phyloP scores from a whole-genome alignment of 345 rosid genomes.

The Mercurialis annua region DNA sequence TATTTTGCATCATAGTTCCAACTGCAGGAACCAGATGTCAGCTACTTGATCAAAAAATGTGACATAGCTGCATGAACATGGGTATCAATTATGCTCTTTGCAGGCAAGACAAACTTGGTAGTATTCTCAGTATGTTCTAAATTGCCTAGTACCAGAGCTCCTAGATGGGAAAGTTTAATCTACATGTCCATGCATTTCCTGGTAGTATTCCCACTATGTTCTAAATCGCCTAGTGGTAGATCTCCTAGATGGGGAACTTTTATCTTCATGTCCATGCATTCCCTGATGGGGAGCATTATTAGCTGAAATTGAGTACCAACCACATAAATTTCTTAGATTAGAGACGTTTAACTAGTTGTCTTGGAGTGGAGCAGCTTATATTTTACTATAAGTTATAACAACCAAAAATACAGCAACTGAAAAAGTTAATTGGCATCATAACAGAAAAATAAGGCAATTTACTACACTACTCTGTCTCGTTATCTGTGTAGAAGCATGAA shows the following conservation, averaged over 20 bases:
- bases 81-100: background rate
- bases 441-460: background rate
- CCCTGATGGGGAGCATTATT: background rate
- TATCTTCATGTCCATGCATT: background rate
- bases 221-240: background rate
- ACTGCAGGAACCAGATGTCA: background rate
- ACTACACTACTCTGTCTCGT: background rate
- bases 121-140: background rate
- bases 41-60: background rate
- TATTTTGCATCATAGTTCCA: background rate
- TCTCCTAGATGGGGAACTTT: background rate
- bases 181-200: background rate
- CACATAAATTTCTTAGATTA: background rate
- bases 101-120: background rate
- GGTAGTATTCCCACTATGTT: background rate
- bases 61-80: background rate
- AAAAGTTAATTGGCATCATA: background rate
- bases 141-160: background rate
- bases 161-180: background rate
- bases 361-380: background rate
- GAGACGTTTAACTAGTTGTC: background rate
- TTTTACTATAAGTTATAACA: background rate
- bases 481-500: constrained; percentile 2
- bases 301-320: background rate
- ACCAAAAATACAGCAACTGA: background rate